Evolutionary conservation across 1,139 yeast genomes (phyloP).

Genomic region (Kluyveromyces marxianus): DNA sequence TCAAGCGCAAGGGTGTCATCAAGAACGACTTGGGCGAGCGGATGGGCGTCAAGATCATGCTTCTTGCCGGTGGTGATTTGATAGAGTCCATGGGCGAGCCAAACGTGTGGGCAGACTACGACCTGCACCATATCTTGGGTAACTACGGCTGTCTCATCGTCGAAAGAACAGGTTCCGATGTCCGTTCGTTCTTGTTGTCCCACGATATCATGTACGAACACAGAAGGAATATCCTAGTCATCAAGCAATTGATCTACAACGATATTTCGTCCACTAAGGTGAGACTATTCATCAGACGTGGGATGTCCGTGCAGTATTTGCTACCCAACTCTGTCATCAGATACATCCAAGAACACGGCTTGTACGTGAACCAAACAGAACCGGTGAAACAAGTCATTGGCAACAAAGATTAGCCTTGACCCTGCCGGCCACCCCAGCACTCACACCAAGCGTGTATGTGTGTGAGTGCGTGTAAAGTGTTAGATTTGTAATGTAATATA

Average conservation of each 20-base stretch:
- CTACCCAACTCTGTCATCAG: slow-evolving; percentile 92
- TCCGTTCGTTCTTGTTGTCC: slow-evolving; percentile 77
- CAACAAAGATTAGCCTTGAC: slow-evolving; percentile 26
- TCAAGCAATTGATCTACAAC: slow-evolving; percentile 90
- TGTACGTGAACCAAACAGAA: slow-evolving; percentile 78
- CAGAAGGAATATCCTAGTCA: slow-evolving; percentile 84
- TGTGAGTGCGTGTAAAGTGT: too few species aligned
- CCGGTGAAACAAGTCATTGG: slow-evolving; percentile 89
- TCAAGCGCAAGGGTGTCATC: slow-evolving; percentile 76
- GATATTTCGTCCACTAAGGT: slow-evolving; percentile 95
- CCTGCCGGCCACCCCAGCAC: neutral
- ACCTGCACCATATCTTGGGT: slow-evolving; percentile 89
- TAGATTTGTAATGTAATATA: too few species aligned
- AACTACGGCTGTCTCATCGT: slow-evolving; percentile 93
- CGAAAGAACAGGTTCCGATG: slow-evolving; percentile 95
- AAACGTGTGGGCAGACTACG: slow-evolving; percentile 97
- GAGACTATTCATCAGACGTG: slow-evolving; percentile 81
- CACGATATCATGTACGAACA: slow-evolving; percentile 98
- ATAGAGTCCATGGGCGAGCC: slow-evolving; percentile 99
- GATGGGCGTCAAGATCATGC: slow-evolving; percentile 89
- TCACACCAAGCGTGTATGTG: neutral
- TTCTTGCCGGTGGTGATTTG: slow-evolving; percentile 94
- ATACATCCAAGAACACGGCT: slow-evolving; percentile 84
- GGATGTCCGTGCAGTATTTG: slow-evolving; percentile 93
- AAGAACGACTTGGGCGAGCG: slow-evolving; percentile 61